Base-by-base conservation (phyloP, 306 rosid genomes). In the Trichosanthes cucumerina region DNA sequence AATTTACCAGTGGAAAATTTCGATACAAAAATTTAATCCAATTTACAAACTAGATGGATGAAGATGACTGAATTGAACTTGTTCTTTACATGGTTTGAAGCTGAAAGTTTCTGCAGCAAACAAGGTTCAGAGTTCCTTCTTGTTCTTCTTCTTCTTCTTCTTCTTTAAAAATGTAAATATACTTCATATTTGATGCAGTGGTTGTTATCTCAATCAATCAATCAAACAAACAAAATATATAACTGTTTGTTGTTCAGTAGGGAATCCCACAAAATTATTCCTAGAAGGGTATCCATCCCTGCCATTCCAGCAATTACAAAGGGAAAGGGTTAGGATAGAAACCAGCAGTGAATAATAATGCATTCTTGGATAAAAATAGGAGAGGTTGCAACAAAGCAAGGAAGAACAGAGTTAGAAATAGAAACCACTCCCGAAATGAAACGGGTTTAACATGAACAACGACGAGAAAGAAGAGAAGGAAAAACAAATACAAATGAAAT, bases 221-320 rank as follows among this genome's bases (percentile, higher is more conserved):
- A 41, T 69, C 53, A 41, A 41, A 10, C 34, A 41, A 68, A 69
- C 75, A 69, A 43, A 69, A 41, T 13, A 10, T 39, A 41, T 23
- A 23, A 71, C 38, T 24, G 75, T 34, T 24, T 44, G 58, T 23
- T 71, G 76, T 9, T 43, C 21, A 46, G 23, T 13, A 23, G 38
- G 23, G 39, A 69, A 6, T 57, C 44, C 38, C 56, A n/a, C 52
- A 71, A 46, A 24, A 46, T 24, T 71, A 5, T 77, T 90, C 63
- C 82, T 91, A 91, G 75, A 90, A 76, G 78, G 97, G 97, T 57
- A 91, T 88, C 97, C 97, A 91, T 7, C 94, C 97, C 97, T 91
- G 89, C 86, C 64, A 80, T 14, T 77, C 12, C 78, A 74, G 79
- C 18, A 65, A 75, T 44, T 79, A 69, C 59, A 64, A n/a, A n/a